Conservation (phyloP, 805 yeast genomes). For the Torulaspora franciscae region DNA sequence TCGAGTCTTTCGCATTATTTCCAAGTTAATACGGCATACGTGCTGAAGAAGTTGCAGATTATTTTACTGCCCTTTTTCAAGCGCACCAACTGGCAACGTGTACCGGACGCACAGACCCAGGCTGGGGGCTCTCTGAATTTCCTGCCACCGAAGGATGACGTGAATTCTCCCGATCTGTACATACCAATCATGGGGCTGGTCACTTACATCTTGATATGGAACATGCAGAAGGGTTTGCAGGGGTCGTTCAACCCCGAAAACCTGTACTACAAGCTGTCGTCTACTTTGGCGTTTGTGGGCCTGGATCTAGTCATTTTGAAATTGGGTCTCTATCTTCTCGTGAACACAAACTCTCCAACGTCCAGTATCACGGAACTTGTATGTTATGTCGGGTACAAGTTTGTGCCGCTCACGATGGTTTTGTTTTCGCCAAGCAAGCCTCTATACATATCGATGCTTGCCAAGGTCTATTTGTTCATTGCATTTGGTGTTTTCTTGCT, state of each 20-base stretch:
- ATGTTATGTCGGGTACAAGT: conserved; percentile 91
- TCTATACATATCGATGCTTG: conserved; percentile 39
- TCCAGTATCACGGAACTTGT: conserved; percentile 72
- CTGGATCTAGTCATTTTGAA: conserved; percentile 73
- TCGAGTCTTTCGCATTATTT: conserved; percentile 76
- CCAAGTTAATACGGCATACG: conserved; percentile 87
- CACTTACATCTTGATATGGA: conserved; percentile 80
- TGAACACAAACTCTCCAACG: conserved; percentile 26
- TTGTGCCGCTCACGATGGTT: conserved; percentile 67
- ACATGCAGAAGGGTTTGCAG: conserved; percentile 75
- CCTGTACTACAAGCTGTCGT: conserved; percentile 80
- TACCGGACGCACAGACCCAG: conserved; percentile 24
- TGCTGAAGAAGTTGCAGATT: conserved; percentile 62
- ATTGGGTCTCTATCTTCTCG: conserved; percentile 74
- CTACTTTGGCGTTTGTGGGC: conserved; percentile 75
- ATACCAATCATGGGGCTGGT: conserved; percentile 91
- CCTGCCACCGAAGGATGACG: conserved; percentile 74
- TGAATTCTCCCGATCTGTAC: conserved; percentile 94
- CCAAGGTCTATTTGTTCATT: conserved; percentile 46
- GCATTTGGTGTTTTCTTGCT: conserved; percentile 63
- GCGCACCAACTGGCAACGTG: conserved; percentile 75
- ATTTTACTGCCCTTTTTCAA: conserved; percentile 80
- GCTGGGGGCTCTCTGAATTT: conserved; percentile 17
- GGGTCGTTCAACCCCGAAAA: conserved; percentile 92
- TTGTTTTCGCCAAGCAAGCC: conserved; percentile 48